Evolutionary conservation across 495 filamentous ascomycete species (phyloP).

Genomic region (Tuber microsphaerosporum): DNA sequence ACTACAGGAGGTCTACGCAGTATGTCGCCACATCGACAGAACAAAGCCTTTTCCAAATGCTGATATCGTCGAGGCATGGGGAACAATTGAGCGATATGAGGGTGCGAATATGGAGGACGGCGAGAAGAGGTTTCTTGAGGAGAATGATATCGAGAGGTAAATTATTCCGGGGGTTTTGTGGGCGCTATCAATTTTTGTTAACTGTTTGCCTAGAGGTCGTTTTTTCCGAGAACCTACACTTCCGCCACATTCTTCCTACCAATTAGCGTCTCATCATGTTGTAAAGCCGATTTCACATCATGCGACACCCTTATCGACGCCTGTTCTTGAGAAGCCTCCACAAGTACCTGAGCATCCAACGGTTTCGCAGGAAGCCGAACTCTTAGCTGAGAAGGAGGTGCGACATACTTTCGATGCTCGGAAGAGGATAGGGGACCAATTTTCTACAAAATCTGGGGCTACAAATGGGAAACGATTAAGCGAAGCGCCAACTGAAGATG

Average conservation of each 20-base stretch:
- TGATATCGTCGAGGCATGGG: constrained; percentile 34
- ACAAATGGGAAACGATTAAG: not conserved
- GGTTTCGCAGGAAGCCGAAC: constrained; percentile 16
- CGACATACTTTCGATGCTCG: constrained; percentile 20
- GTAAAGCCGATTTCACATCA: constrained; percentile 11
- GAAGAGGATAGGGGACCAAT: not conserved
- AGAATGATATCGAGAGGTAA: constrained; percentile 41
- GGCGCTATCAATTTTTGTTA: constrained; percentile 3
- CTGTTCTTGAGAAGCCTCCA: constrained; percentile 14
- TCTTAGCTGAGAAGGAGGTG: constrained; percentile 22
- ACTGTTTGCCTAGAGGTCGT: constrained; percentile 26
- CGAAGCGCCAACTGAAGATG: not conserved
- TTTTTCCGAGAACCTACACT: constrained; percentile 36
- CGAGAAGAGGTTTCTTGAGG: constrained; percentile 38
- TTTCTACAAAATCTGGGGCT: not conserved
- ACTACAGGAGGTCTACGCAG: constrained; percentile 39
- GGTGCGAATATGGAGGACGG: constrained; percentile 33
- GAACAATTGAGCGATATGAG: constrained; percentile 32
- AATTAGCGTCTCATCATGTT: constrained; percentile 17
- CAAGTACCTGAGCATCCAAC: not conserved
- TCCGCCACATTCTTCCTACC: constrained; percentile 29
- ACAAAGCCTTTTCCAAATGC: constrained; percentile 31
- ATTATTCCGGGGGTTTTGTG: not conserved
- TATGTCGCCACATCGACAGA: constrained; percentile 34
- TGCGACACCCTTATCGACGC: constrained; percentile 8